Base-by-base conservation (phyloP, 2,329 filamentous ascomycete genomes). In the Sclerotinia sclerotiorum region DNA sequence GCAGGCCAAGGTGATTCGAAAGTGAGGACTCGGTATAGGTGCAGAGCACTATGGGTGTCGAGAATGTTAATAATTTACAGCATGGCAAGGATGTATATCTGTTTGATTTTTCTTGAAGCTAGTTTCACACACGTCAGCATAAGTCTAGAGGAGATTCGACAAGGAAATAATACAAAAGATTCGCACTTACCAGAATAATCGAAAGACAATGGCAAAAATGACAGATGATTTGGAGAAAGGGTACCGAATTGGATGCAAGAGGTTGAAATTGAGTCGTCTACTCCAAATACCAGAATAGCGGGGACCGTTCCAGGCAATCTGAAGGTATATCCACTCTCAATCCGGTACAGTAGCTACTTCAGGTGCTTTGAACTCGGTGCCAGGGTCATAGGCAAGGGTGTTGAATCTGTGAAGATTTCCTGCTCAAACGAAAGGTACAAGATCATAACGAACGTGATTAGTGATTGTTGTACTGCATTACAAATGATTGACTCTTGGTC, bases 11-110 rank as follows among this genome's bases (percentile, higher is more conserved):
- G 39, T 49, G 49, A 15, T 67, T 69, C 61, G 66, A 55, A 54
- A 49, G 44, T 46, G 52, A 60, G 42, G 56, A 60, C 32, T 56
- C 44, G 65, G 52, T 60, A 64, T 61, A 64, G 54, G 69, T 57
- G 58, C 19, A 52, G 29, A 62, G 65, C 44, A 46, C 52, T 69
- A 62, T 66, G 65, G 67, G 68, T 64, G 68, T 68, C 52, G 67
- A 68, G 66, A 21, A 56, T 63, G 54, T 54, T 54, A 49, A 67
- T 67, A 49, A 29, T 70, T 72, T 70, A 73, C 48, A 69, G 54
- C 71, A 74, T 74, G 68, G 69, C 69, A 71, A 64, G 64, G 61
- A 49, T 54, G 68, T 68, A 57, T 60, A 39, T 61, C 58, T 48
- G 65, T 56, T 39, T 35, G 32, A 49, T 54, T 56, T 60, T 60